Evolutionary conservation across 192 early-diverging fungal genomes (phyloP).

Genomic region (Phlyctochytrium arcticum): DNA sequence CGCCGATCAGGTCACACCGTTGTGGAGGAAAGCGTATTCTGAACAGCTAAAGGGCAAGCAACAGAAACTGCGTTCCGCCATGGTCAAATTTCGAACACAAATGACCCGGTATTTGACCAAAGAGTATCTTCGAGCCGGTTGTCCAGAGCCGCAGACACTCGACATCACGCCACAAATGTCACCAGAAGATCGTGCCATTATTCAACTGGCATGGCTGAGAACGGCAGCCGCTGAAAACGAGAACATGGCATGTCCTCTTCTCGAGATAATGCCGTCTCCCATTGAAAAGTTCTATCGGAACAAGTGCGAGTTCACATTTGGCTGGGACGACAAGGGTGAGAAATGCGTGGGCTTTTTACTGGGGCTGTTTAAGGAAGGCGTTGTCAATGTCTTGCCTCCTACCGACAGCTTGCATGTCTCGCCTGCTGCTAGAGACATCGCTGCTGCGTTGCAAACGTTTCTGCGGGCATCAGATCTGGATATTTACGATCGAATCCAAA

Average conservation of each 20-base stretch:
- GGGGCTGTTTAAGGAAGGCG: conserved; percentile 62
- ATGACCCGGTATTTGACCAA: conserved; percentile 33
- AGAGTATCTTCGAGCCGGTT: conserved; percentile 5
- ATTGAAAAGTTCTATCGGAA: conserved; percentile 57
- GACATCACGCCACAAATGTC: conserved; percentile 23
- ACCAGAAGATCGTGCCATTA: conserved; percentile 19
- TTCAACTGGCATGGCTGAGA: conserved; percentile 12
- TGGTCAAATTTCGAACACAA: conserved; percentile 35
- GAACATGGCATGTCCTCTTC: conserved; percentile 24
- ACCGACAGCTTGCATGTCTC: conserved; percentile 33
- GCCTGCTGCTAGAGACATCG: conserved; percentile 47
- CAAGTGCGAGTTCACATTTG: conserved; percentile 78
- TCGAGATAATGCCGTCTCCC: conserved; percentile 50
- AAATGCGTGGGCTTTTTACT: conserved; percentile 61
- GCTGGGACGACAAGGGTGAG: conserved; percentile 51
- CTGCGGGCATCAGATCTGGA: conserved; percentile 19
- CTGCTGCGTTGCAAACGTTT: conserved; percentile 37
- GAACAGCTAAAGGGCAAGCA: conserved; percentile 55
- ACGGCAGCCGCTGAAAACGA: not conserved
- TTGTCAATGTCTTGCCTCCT: conserved; percentile 46
- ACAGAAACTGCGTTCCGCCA: conserved; percentile 28
- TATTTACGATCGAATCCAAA: conserved; percentile 43
- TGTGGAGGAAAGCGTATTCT: conserved; percentile 56
- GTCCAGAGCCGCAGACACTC: not conserved
- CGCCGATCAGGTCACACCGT: conserved; percentile 68